A percentile compares a stretch with the other conserved stretches of the same genome.
Conservation (phyloP, 768 basidiomycete genomes). For the Lactarius hatsudake region DNA sequence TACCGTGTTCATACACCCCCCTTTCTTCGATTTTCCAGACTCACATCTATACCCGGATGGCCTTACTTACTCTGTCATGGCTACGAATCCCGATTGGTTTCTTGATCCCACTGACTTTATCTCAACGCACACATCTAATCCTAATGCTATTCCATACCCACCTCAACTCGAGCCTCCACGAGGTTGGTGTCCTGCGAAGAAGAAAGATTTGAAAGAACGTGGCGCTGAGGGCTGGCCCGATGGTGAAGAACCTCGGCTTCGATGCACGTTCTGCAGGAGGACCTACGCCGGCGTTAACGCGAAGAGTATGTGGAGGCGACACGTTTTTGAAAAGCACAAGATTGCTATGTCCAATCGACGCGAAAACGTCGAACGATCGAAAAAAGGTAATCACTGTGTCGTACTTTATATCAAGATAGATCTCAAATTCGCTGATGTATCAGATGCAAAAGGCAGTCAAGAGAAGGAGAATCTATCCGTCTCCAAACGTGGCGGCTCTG, state of each 20-base stretch:
- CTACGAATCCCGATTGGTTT: conserved; percentile 80
- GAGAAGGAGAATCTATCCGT: conserved; percentile 44
- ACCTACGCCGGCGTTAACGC: conserved; percentile 86
- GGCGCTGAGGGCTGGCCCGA: conserved; percentile 74
- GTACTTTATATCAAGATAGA: conserved; percentile 7
- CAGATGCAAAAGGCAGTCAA: conserved; percentile 60
- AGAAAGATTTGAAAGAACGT: conserved; percentile 69
- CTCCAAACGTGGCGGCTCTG: conserved; percentile 25
- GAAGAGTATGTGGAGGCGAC: conserved; percentile 88
- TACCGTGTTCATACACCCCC: conserved; percentile 70
- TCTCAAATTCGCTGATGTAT: conserved; percentile 3
- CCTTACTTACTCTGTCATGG: conserved; percentile 66
- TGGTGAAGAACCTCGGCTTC: conserved; percentile 72
- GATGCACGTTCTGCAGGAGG: conserved; percentile 82
- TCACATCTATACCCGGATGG: conserved; percentile 61
- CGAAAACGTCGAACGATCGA: conserved; percentile 61
- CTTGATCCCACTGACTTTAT: conserved; percentile 65
- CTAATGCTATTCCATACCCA: conserved; percentile 65
- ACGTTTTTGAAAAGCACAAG: conserved; percentile 88
- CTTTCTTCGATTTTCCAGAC: conserved; percentile 65
- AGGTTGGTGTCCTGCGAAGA: conserved; percentile 86
- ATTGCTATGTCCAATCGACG: conserved; percentile 87
- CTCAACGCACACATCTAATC: conserved; percentile 44
- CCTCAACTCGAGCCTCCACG: conserved; percentile 76
- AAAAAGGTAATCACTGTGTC: conserved; percentile 55